These are phyloP conservation scores for Nemania abortiva DNA, from an alignment of 2,329 filamentous ascomycete species.

Conservation along the genomic window DNA sequence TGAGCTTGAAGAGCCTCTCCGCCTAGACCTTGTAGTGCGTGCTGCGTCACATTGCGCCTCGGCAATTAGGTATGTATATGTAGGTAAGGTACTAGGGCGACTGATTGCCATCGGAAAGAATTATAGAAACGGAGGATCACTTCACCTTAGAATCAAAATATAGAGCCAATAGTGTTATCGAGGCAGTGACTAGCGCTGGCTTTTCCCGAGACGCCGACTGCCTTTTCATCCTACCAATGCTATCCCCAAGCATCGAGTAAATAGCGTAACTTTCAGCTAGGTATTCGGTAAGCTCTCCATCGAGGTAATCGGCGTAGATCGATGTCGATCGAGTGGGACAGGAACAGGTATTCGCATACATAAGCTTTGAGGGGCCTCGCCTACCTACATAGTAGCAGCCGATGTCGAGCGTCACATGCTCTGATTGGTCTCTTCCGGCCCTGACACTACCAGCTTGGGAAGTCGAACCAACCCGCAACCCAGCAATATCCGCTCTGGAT, in stretches of 20 bases:
- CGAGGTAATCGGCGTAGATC: background rate
- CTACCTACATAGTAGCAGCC: background rate
- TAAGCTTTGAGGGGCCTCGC: background rate
- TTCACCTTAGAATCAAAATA: too few relatives aligned
- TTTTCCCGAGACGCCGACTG: background rate
- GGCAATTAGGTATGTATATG: slow-evolving; percentile 9
- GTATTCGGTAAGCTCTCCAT: background rate
- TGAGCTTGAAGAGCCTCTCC: slow-evolving; percentile 7
- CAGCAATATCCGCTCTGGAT: background rate
- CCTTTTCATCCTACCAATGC: too few relatives aligned
- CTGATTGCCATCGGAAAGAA: background rate
- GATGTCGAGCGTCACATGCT: slow-evolving; percentile 1
- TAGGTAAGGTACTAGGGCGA: too few relatives aligned
- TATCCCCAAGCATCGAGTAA: background rate
- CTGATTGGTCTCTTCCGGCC: slow-evolving; percentile 2
- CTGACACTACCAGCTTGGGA: background rate
- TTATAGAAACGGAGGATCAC: background rate
- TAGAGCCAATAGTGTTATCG: too few relatives aligned
- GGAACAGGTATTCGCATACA: background rate
- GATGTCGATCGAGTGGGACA: background rate
- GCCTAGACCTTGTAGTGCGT: background rate
- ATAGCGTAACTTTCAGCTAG: background rate
- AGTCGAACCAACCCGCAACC: background rate
- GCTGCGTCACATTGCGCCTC: slow-evolving; percentile 7
- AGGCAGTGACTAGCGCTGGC: background rate